Conservation (phyloP, 2,329 filamentous ascomycete species). For the Diplodia scrobiculata region DNA sequence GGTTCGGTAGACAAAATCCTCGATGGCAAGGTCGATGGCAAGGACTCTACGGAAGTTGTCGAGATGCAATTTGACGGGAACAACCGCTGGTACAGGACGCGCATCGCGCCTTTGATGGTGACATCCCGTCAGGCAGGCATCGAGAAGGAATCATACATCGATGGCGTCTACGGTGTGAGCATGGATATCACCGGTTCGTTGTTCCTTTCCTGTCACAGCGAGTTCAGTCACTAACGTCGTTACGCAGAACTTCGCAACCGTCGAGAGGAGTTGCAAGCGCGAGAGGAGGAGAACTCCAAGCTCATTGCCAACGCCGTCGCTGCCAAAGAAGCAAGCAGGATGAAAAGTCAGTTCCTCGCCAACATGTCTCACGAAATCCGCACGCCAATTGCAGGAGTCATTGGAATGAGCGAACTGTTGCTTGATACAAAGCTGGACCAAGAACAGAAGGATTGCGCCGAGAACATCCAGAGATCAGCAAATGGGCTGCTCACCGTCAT, state of each 20-base stretch:
- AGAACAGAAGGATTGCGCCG: constrained; percentile 74
- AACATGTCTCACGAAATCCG: constrained; percentile 83
- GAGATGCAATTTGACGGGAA: constrained; percentile 63
- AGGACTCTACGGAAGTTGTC: constrained; percentile 61
- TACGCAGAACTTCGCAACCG: constrained; percentile 61
- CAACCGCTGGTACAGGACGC: constrained; percentile 69
- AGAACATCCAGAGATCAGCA: constrained; percentile 76
- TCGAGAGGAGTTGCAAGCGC: constrained; percentile 63
- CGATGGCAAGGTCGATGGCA: constrained; percentile 64
- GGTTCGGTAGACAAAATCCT: constrained; percentile 66
- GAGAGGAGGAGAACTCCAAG: constrained; percentile 69
- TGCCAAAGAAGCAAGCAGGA: constrained; percentile 75
- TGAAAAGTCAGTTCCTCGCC: constrained; percentile 78
- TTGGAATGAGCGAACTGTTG: constrained; percentile 76
- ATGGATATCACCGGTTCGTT: constrained; percentile 67
- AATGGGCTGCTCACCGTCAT: constrained; percentile 84
- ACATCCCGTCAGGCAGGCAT: constrained; percentile 58
- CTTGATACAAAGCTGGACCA: constrained; percentile 66
- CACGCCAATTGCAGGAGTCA: constrained; percentile 76
- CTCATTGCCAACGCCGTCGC: constrained; percentile 74
- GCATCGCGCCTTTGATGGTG: constrained; percentile 66
- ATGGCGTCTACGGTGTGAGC: constrained; percentile 75
- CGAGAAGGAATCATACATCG: constrained; percentile 57
- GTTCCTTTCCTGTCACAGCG: neutral
- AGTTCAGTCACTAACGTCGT: neutral